These are phyloP conservation scores for Stellera chamaejasme DNA, from an alignment of 345 rosid species.

Conservation along the genomic window DNA sequence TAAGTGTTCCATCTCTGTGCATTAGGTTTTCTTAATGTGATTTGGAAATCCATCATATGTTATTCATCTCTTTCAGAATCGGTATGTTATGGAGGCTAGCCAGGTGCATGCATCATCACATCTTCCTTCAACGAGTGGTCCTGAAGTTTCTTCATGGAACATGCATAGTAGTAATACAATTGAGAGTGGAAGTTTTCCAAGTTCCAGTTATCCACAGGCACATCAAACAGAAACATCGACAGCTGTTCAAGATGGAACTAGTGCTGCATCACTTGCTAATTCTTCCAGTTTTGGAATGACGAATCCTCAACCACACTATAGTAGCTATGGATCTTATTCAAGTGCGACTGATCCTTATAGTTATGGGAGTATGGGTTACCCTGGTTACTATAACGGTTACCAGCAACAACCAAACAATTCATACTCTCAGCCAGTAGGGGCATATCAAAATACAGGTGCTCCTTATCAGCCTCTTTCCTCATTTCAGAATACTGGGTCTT, in stretches of 20 bases:
- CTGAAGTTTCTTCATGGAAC: slow-evolving; percentile 49
- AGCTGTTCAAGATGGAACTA: slow-evolving; percentile 39
- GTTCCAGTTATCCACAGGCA: slow-evolving; percentile 40
- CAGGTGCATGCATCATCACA: slow-evolving; percentile 52
- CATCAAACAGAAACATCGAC: slow-evolving; percentile 41
- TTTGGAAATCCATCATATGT: background rate
- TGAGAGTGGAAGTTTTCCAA: slow-evolving; percentile 48
- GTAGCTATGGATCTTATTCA: slow-evolving; percentile 52
- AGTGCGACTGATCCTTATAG: slow-evolving; percentile 59
- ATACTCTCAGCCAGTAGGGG: slow-evolving; percentile 74
- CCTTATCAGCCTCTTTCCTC: slow-evolving; percentile 99
- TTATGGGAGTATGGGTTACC: slow-evolving; percentile 66
- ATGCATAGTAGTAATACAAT: slow-evolving; percentile 32
- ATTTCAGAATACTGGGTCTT: slow-evolving; percentile 99
- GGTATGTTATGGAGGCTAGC: slow-evolving; percentile 49
- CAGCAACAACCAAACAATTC: slow-evolving; percentile 77
- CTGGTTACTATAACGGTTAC: slow-evolving; percentile 65
- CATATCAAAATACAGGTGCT: slow-evolving; percentile 99
- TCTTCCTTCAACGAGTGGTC: slow-evolving; percentile 31
- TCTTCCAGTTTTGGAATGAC: slow-evolving; percentile 51
- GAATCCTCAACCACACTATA: slow-evolving; percentile 50
- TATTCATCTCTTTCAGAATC: slow-evolving; percentile 30
- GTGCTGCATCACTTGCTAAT: slow-evolving; percentile 41
- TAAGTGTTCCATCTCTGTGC: background rate
- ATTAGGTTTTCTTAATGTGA: too few species aligned